These are phyloP conservation scores for Zoysia matrella DNA, from an alignment of 202 grass and related monocot genomes.

Conservation along the genomic window DNA sequence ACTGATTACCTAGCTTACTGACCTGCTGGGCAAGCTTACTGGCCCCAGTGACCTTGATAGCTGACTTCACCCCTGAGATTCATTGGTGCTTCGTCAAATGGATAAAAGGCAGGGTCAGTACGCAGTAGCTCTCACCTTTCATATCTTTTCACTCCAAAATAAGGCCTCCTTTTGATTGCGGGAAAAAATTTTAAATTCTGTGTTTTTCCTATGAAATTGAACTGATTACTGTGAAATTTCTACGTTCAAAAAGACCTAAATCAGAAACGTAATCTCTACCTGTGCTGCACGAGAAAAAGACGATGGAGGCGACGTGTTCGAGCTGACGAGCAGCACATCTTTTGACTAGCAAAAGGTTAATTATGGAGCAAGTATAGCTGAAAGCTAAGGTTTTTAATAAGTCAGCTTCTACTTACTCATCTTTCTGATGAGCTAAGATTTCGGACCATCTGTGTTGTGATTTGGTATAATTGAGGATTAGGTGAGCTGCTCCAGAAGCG, in stretches of 20 bases:
- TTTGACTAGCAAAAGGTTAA: slow-evolving; percentile 4
- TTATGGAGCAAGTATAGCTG: slow-evolving; percentile 38
- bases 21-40: no score
- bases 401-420: background rate
- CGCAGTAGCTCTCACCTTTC: background rate
- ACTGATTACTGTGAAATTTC: no score
- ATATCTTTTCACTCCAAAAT: background rate
- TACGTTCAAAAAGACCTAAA: no score
- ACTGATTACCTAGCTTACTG: no score
- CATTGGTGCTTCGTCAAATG: background rate
- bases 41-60: no score
- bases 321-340: slow-evolving; percentile 25
- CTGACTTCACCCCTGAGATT: no score
- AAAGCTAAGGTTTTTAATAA: slow-evolving; percentile 7
- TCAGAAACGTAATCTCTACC: no score
- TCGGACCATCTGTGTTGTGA: background rate
- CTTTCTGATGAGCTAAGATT: background rate
- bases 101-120: background rate
- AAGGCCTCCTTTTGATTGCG: no score
- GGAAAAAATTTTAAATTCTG: no score
- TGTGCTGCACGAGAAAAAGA: background rate
- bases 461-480: slow-evolving; percentile 37
- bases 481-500: slow-evolving; percentile 49
- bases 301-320: background rate
- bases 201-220: no score